These are phyloP conservation scores for Pythium biforme DNA, from an alignment of 352 stramenopile species.

Conservation along the genomic window DNA sequence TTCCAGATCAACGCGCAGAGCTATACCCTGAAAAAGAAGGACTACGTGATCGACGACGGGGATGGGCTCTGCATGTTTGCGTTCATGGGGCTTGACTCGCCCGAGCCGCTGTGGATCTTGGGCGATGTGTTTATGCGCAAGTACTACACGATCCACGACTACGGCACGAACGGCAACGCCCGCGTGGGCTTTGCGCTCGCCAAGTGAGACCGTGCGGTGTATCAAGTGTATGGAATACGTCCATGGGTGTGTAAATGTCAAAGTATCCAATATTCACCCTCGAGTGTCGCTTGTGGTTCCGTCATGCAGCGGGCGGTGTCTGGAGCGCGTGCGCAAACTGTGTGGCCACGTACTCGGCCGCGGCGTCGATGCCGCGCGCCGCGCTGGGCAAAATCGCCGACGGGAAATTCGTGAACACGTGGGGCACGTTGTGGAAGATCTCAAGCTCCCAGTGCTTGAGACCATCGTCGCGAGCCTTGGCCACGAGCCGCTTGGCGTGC, in stretches of 20 bases:
- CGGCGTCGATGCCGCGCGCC: slow-evolving; percentile 19
- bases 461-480: slow-evolving; percentile 18
- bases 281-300: no score
- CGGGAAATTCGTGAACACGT: slow-evolving; percentile 35
- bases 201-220: no score
- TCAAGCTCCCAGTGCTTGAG: slow-evolving; percentile 23
- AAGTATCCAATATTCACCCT: no score
- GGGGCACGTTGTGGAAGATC: slow-evolving; percentile 20
- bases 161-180: slow-evolving; percentile 54
- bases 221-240: no score
- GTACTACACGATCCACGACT: slow-evolving; percentile 95
- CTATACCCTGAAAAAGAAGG: slow-evolving; percentile 91
- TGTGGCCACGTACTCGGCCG: slow-evolving; percentile 20
- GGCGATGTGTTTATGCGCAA: slow-evolving; percentile 96
- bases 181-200: slow-evolving; percentile 81
- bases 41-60: slow-evolving; percentile 91
- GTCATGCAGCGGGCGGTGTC: no score
- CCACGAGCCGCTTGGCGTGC: slow-evolving; percentile 18
- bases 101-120: slow-evolving; percentile 88
- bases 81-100: slow-evolving; percentile 94
- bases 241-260: slow-evolving; percentile 86
- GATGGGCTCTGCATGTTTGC: slow-evolving; percentile 91
- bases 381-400: slow-evolving; percentile 18
- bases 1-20: slow-evolving; percentile 88
- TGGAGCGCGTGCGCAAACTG: slow-evolving; percentile 6